These are phyloP conservation scores for Cicer pinnatifidum DNA, from an alignment of 306 rosid species.

Conservation along the genomic window DNA sequence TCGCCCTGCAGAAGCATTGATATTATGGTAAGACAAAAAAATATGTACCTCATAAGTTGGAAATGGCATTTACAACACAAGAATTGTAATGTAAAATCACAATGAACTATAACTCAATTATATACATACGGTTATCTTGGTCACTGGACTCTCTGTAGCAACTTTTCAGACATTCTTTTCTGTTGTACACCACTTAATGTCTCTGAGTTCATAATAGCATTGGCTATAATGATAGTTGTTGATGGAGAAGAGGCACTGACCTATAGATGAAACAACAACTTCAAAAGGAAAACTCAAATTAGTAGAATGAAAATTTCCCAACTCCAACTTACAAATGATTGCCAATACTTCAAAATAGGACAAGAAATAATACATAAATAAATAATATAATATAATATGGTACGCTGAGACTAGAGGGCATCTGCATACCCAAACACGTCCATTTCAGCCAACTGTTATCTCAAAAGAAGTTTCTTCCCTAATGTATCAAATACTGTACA, in stretches of 20 bases:
- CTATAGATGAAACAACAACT: slow-evolving; percentile 46
- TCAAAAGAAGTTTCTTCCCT: slow-evolving; percentile 88
- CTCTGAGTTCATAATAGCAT: slow-evolving; percentile 79
- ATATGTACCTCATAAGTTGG: slow-evolving; percentile 33
- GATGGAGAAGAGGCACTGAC: slow-evolving; percentile 76
- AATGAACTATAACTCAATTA: slow-evolving; percentile 6
- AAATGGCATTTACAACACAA: slow-evolving; percentile 21
- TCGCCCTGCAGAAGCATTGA: slow-evolving; percentile 19
- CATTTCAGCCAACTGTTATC: slow-evolving; percentile 83
- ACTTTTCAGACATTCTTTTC: slow-evolving; percentile 85
- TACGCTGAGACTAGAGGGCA: slow-evolving; percentile 7
- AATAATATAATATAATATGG: slow-evolving; percentile 7
- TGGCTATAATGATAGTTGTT: slow-evolving; percentile 61
- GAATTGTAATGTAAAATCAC: slow-evolving; percentile 29
- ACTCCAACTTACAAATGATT: too few species aligned
- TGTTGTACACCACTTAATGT: slow-evolving; percentile 77
- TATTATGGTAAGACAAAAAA: slow-evolving; percentile 45
- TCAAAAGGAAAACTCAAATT: slow-evolving; percentile 6
- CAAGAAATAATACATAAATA: neutral
- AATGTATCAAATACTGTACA: slow-evolving; percentile 80
- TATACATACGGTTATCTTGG: slow-evolving; percentile 44
- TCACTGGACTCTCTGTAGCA: slow-evolving; percentile 65
- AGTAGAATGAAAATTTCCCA: slow-evolving; percentile 34
- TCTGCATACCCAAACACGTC: slow-evolving; percentile 86
- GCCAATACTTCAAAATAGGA: slow-evolving; percentile 11